These are phyloP conservation scores for Amanita brunnescens DNA, from an alignment of 768 basidiomycete genomes.

Conservation along the genomic window DNA sequence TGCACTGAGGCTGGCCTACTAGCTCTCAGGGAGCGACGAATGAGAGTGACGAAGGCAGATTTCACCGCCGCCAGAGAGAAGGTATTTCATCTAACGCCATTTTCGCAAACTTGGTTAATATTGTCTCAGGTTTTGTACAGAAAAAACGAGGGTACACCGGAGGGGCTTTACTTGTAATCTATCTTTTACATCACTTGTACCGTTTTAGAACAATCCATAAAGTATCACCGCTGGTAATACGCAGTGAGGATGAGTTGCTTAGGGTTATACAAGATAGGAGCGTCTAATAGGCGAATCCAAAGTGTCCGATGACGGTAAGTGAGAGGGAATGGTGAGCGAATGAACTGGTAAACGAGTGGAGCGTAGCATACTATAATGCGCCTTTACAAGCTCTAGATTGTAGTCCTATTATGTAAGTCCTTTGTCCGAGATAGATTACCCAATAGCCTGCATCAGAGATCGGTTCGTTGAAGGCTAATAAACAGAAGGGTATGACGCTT, in stretches of 20 bases:
- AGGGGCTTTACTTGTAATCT: slow-evolving; percentile 72
- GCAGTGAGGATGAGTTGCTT: background rate
- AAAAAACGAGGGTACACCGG: slow-evolving; percentile 96
- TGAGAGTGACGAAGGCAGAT: slow-evolving; percentile 89
- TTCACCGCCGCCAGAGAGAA: slow-evolving; percentile 90
- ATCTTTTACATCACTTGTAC: slow-evolving; percentile 10
- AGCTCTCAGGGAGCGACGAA: slow-evolving; percentile 88
- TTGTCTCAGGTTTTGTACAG: slow-evolving; percentile 67
- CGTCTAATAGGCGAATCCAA: background rate
- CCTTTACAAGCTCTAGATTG: background rate
- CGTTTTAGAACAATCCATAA: background rate
- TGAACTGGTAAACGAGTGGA: background rate
- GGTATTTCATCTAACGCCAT: slow-evolving; percentile 32
- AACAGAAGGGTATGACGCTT: slow-evolving; percentile 12
- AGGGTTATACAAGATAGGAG: background rate
- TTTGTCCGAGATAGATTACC: background rate
- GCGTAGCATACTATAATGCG: background rate
- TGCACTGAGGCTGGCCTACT: slow-evolving; percentile 98
- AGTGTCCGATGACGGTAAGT: background rate
- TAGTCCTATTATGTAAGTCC: background rate
- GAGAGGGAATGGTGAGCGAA: background rate
- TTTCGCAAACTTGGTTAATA: slow-evolving; percentile 1
- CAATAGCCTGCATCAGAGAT: background rate
- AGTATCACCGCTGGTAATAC: background rate
- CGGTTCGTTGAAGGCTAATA: background rate